Percentiles rank a stretch among this genome's conserved stretches.
Evolutionary conservation across 352 stramenopile genomes (phyloP).

Genomic region (Phytophthora ramorum): DNA sequence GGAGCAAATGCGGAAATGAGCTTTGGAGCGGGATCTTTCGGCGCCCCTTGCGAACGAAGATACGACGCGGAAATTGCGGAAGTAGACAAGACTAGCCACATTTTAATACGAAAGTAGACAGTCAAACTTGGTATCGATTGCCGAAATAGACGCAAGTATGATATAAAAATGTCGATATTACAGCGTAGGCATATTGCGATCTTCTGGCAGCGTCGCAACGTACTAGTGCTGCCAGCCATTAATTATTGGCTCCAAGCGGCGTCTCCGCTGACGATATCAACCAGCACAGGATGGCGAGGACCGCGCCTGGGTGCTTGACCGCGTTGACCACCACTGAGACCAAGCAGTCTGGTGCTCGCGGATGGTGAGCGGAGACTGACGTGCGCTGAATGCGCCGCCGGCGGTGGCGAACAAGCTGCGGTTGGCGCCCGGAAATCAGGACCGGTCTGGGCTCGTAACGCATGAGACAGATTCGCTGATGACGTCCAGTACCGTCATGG

Average conservation of each 20-base stretch:
- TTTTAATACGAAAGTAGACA: neutral
- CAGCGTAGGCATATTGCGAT: neutral
- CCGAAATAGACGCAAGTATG: neutral
- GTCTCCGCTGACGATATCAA: conserved; percentile 8
- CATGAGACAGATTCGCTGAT: too few species aligned
- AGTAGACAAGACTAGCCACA: neutral
- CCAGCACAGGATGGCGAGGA: conserved; percentile 3
- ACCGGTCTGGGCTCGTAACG: too few species aligned
- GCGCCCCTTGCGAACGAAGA: conserved; percentile 17
- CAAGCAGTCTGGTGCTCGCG: neutral
- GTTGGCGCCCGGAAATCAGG: too few species aligned
- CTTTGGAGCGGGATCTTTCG: conserved; percentile 10
- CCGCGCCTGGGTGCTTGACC: neutral
- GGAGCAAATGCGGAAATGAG: conserved; percentile 35
- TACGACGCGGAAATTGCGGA: conserved; percentile 20
- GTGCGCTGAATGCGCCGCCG: too few species aligned
- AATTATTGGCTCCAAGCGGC: neutral
- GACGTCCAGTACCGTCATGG: too few species aligned
- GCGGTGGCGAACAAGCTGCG: neutral
- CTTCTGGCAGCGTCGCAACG: too few species aligned
- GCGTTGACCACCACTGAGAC: too few species aligned
- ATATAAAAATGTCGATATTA: conserved; percentile 20
- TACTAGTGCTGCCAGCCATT: too few species aligned
- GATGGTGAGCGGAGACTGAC: conserved; percentile 17
- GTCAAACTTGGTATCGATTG: neutral